phyloP scores from a whole-genome alignment of 2,329 filamentous ascomycete species.

The Aureobasidium melanogenum region DNA sequence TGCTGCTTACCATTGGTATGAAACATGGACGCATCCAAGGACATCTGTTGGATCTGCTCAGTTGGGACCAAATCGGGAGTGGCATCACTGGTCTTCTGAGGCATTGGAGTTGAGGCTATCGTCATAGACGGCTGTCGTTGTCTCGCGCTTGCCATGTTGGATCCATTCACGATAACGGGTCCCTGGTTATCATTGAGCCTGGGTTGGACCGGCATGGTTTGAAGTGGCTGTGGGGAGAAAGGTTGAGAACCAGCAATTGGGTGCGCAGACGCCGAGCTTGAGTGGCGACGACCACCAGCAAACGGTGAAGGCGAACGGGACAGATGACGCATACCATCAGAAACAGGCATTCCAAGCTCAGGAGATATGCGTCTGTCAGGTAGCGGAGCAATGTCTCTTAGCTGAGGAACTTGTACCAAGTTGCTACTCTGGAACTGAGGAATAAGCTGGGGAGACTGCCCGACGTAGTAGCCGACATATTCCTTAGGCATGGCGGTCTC shows the following conservation, averaged over 20 bases:
- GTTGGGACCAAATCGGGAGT: slow-evolving; percentile 1
- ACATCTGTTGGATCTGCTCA: slow-evolving; percentile 11
- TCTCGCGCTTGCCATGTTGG: slow-evolving; percentile 16
- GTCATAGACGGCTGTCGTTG: slow-evolving; percentile 1
- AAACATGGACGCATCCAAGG: neutral
- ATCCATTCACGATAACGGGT: slow-evolving; percentile 35
- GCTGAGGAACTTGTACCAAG: slow-evolving; percentile 22
- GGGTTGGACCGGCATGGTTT: neutral
- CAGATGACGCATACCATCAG: slow-evolving; percentile 26
- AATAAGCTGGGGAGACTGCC: slow-evolving; percentile 32
- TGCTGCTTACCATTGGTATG: slow-evolving; percentile 2
- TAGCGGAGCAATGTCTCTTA: slow-evolving; percentile 29
- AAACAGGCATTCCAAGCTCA: slow-evolving; percentile 28
- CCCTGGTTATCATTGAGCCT: slow-evolving; percentile 19
- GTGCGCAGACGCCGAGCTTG: slow-evolving; percentile 21
- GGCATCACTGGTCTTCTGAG: neutral
- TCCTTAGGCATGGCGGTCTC: slow-evolving; percentile 38
- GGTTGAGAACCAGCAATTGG: neutral
- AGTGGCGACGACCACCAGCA: slow-evolving; percentile 33
- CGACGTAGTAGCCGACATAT: slow-evolving; percentile 42
- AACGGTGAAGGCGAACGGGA: slow-evolving; percentile 41
- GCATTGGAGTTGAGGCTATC: neutral
- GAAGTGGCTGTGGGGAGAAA: slow-evolving; percentile 9
- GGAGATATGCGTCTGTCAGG: slow-evolving; percentile 32
- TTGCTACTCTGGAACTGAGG: slow-evolving; percentile 22